Base-by-base conservation (phyloP, 1,139 yeast species). In the Kodamaea derodonti region DNA sequence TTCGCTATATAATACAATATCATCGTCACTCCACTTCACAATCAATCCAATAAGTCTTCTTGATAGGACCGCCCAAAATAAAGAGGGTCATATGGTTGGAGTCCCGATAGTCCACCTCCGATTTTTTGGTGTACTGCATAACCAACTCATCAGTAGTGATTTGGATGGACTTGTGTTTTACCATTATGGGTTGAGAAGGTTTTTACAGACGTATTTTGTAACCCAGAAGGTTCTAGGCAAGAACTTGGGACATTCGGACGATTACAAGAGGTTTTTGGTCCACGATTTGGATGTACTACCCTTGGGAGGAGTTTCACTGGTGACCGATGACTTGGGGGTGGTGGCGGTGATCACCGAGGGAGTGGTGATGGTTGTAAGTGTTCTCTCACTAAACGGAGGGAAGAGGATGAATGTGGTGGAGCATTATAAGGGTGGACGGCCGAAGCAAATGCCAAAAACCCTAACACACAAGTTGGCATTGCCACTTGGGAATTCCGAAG, bases 91-190 rank as follows among this genome's bases (percentile, higher is more conserved):
- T 55, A 37, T 75, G 7, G 48, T 49, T 5, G 69, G 69, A 3
- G 51, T 70, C 0, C 51, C 76, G 1, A 64, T 84, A 13, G 57
- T 64, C 7, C 72, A 72, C 17, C 41, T 84, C 1, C 58, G 63
- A 10, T 85, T 84, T 50, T 46, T 79, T 10, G 81, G 79, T 2
- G 65, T 66, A 24, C 68, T 80, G 42, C 80, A 74, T 40, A 69
- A 78, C 9, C 79, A 78, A 14, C 40, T 86, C 14, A 59, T 83
- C 3, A 72, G 84, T 5, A 64, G 75, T 2, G 92, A 85, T 50
- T 58, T 60, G 4, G 59, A 71, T 2, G 95, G 95, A 0, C 58
- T 73, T 46, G 65, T 80, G 9, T 65, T 78, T 35, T 69, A 63
- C 41, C 94, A 85, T 53, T 70, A 74, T 46, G 81, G 83, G 0